Conservation (phyloP, 2,329 filamentous ascomycete genomes). For the Cladobotryum mycophilum region DNA sequence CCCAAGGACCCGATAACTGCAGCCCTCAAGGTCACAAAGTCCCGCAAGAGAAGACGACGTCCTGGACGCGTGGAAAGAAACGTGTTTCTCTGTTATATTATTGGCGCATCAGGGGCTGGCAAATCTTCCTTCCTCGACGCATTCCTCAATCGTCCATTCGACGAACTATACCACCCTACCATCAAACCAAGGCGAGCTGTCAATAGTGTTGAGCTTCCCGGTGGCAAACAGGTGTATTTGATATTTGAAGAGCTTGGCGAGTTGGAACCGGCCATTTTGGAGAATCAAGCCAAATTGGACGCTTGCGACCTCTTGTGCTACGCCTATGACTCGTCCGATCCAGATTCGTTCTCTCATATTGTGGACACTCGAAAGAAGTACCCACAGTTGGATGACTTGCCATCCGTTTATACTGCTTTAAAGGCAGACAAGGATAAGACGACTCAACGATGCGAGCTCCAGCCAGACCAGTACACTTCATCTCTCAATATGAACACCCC, state of each 20-base stretch:
- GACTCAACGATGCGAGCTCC: slow-evolving; percentile 84
- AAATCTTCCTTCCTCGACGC: slow-evolving; percentile 89
- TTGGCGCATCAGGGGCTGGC: slow-evolving; percentile 78
- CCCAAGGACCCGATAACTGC: slow-evolving; percentile 70
- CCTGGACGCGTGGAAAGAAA: slow-evolving; percentile 87
- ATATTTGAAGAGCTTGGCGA: slow-evolving; percentile 94
- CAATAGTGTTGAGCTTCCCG: slow-evolving; percentile 92
- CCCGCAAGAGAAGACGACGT: slow-evolving; percentile 75
- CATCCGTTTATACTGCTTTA: slow-evolving; percentile 83
- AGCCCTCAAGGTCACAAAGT: slow-evolving; percentile 87
- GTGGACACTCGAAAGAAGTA: slow-evolving; percentile 72
- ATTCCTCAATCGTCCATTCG: slow-evolving; percentile 85
- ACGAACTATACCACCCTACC: slow-evolving; percentile 77
- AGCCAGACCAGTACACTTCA: slow-evolving; percentile 87
- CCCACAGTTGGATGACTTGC: slow-evolving; percentile 79
- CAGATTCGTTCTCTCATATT: slow-evolving; percentile 91
- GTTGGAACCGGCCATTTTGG: slow-evolving; percentile 87
- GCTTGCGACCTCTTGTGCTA: slow-evolving; percentile 93
- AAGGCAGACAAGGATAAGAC: slow-evolving; percentile 96
- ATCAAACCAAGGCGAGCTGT: slow-evolving; percentile 92
- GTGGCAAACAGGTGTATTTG: slow-evolving; percentile 93
- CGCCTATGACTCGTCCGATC: slow-evolving; percentile 93
- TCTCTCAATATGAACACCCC: slow-evolving; percentile 82
- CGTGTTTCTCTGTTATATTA: slow-evolving; percentile 86
- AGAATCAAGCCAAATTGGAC: slow-evolving; percentile 84